Evolutionary conservation across 73 alveolate species (phyloP).

Genomic region (Paramecium primaurelia): DNA sequence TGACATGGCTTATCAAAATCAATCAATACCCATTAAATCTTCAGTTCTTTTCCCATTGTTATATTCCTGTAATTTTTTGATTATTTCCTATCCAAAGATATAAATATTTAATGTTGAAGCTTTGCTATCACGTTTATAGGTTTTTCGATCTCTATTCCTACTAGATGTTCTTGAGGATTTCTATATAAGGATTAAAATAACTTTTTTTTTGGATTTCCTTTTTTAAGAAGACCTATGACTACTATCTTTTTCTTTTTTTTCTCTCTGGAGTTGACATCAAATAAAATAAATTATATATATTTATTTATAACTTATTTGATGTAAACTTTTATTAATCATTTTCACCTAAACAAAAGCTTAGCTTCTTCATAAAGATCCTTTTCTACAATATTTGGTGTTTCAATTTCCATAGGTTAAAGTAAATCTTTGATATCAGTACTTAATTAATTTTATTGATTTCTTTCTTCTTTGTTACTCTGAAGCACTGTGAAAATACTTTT

Average conservation of each 20-base stretch:
- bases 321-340: background rate
- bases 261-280: constrained; percentile 20
- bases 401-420: background rate
- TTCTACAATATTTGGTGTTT: background rate
- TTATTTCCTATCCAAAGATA: background rate
- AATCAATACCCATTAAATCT: background rate
- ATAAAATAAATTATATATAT: background rate
- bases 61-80: background rate
- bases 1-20: background rate
- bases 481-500: background rate
- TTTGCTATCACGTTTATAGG: background rate
- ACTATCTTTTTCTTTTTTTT: background rate
- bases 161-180: background rate
- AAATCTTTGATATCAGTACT: background rate
- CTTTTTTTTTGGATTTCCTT: constrained; percentile 35
- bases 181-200: background rate
- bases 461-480: background rate
- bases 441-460: background rate
- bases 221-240: constrained; percentile 1
- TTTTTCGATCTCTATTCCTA: background rate
- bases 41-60: background rate
- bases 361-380: background rate
- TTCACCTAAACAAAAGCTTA: background rate
- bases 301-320: background rate
- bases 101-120: background rate